phyloP scores from a whole-genome alignment of 129 eudicot genomes.

The Pseudognaphalium luteoalbum region DNA sequence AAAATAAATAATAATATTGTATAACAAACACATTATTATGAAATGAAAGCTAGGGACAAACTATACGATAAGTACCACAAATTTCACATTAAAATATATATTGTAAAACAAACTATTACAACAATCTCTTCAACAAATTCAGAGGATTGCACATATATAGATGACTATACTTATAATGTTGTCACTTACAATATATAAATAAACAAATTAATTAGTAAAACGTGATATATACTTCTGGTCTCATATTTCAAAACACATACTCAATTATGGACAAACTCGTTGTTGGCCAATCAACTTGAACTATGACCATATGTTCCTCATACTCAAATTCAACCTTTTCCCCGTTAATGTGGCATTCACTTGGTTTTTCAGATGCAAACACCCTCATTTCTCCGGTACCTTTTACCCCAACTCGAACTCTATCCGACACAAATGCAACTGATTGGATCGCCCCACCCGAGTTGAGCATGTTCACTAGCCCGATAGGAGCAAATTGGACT shows the following conservation, averaged over 20 bases:
- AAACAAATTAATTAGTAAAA: background rate
- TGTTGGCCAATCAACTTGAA: slow-evolving; percentile 60
- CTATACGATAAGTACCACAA: background rate
- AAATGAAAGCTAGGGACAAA: background rate
- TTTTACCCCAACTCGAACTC: slow-evolving; percentile 44
- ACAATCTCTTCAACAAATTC: background rate
- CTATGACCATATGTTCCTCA: slow-evolving; percentile 49
- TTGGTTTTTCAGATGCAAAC: slow-evolving; percentile 57
- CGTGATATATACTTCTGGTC: background rate
- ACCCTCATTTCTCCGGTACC: slow-evolving; percentile 58
- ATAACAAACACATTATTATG: background rate
- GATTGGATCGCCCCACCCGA: slow-evolving; percentile 79
- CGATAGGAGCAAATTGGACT: slow-evolving; percentile 87
- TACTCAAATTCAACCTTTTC: slow-evolving; percentile 48
- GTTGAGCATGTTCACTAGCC: slow-evolving; percentile 94
- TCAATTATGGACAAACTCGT: slow-evolving; percentile 47
- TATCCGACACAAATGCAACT: slow-evolving; percentile 14
- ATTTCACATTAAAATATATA: background rate
- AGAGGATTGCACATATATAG: background rate
- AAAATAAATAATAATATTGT: too few species aligned
- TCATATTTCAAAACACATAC: slow-evolving; percentile 42
- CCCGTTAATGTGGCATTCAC: slow-evolving; percentile 39
- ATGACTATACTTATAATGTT: too few species aligned
- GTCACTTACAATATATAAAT: background rate
- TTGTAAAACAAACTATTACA: background rate